A percentile compares a stretch with the other conserved stretches of the same genome.
These are phyloP conservation scores for Vittaforma corneae DNA, from an alignment of 371 early-diverging fungal genomes.

Conservation along the genomic window DNA sequence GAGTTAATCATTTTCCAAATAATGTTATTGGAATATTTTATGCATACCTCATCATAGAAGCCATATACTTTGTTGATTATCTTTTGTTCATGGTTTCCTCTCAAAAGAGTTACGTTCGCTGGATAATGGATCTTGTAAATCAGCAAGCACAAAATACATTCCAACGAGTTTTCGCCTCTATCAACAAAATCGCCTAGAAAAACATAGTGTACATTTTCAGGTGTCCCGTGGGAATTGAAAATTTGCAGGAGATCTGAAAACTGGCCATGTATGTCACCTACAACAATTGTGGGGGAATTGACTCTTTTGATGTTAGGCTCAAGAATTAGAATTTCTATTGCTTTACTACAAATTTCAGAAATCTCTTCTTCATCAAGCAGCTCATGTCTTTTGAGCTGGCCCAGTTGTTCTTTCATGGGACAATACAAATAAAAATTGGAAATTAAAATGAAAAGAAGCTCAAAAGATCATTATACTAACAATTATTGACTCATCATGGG, in stretches of 20 bases:
- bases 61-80: slow-evolving; percentile 56
- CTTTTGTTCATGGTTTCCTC: slow-evolving; percentile 59
- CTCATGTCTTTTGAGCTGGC: slow-evolving; percentile 14
- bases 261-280: slow-evolving; percentile 98
- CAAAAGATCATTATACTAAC: too few species aligned
- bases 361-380: slow-evolving; percentile 69
- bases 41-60: slow-evolving; percentile 56
- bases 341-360: slow-evolving; percentile 39
- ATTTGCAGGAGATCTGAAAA: slow-evolving; percentile 91
- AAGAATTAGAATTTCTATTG: slow-evolving; percentile 44
- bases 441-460: too few species aligned
- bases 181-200: slow-evolving; percentile 60
- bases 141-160: slow-evolving; percentile 52
- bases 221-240: slow-evolving; percentile 86
- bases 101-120: slow-evolving; percentile 47
- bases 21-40: slow-evolving; percentile 40
- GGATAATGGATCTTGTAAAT: slow-evolving; percentile 57
- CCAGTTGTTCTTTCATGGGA: slow-evolving; percentile 14
- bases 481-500: too few species aligned
- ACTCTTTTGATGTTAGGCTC: slow-evolving; percentile 55
- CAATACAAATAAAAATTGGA: too few species aligned
- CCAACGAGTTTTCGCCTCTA: slow-evolving; percentile 55
- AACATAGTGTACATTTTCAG: slow-evolving; percentile 58
- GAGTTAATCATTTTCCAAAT: slow-evolving; percentile 53
- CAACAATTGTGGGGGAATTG: slow-evolving; percentile 58